A percentile compares a stretch with the other conserved stretches of the same genome.
phyloP scores from a whole-genome alignment of 257 asterid species.

The Coffea eugenioides region DNA sequence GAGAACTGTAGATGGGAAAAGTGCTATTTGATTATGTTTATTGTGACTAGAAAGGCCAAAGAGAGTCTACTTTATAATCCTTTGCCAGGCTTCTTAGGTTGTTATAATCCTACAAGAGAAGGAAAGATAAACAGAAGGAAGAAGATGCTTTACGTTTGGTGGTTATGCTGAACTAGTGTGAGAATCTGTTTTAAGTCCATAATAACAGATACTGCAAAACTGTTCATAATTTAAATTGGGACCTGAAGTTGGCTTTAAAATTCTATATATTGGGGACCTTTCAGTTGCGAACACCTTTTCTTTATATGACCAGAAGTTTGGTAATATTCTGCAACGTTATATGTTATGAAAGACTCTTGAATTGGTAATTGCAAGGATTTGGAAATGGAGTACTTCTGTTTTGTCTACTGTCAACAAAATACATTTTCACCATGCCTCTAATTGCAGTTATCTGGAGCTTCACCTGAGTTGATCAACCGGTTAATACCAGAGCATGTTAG shows the following conservation, averaged over 20 bases:
- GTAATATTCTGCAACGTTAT: neutral
- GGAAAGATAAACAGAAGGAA: neutral
- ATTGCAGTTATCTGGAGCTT: conserved; percentile 70
- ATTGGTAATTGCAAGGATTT: neutral
- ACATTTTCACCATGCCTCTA: conserved; percentile 1
- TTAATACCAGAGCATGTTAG: conserved; percentile 49
- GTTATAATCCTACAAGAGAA: neutral
- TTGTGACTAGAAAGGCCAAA: neutral
- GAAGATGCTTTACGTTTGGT: neutral
- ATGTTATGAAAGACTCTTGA: neutral
- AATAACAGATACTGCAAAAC: neutral
- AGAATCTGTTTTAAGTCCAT: neutral
- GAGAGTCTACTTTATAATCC: neutral
- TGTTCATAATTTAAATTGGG: neutral
- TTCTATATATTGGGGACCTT: neutral
- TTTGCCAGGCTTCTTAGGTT: neutral
- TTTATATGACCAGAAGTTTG: neutral
- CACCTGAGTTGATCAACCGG: conserved; percentile 64
- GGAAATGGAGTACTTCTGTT: neutral
- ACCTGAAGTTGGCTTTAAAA: neutral
- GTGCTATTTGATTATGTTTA: neutral
- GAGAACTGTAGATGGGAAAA: neutral
- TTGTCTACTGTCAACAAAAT: neutral
- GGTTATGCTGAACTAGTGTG: neutral
- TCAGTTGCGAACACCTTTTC: neutral